phyloP scores from a whole-genome alignment of 1,284 basidiomycete genomes.

The Marasmius fiardii region DNA sequence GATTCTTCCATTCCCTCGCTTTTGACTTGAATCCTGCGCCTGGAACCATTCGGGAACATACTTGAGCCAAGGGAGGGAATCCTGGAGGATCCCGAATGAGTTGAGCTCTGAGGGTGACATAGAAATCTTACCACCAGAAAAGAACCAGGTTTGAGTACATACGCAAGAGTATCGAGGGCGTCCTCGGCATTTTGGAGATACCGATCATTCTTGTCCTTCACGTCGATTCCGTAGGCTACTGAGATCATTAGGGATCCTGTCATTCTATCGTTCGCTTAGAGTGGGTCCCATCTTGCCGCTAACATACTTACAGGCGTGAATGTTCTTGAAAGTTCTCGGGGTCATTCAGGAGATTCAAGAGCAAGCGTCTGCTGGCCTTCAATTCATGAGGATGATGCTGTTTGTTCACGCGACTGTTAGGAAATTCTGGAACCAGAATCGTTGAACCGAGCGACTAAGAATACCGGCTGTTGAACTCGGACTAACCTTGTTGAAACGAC shows the following conservation, averaged over 20 bases:
- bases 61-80: slow-evolving; percentile 12
- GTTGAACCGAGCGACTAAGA: neutral
- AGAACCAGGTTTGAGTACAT: neutral
- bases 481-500: neutral
- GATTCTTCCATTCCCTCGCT: slow-evolving; percentile 5
- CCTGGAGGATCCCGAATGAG: neutral
- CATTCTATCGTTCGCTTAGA: neutral
- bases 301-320: neutral
- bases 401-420: neutral
- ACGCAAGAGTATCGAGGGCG: neutral
- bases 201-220: neutral
- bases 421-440: neutral
- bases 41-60: slow-evolving; percentile 12
- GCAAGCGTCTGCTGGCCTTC: neutral
- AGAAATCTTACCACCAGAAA: neutral
- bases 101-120: neutral
- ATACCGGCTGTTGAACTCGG: neutral
- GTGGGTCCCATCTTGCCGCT: neutral
- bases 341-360: neutral
- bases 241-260: neutral
- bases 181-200: neutral
- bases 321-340: neutral
- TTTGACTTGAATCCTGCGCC: slow-evolving; percentile 11
- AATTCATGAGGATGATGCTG: neutral
- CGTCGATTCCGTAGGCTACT: neutral